Percentiles rank a stretch among this genome's conserved stretches.
Evolutionary conservation across 768 basidiomycete genomes (phyloP).

Genomic region (Boletus subparvulus): DNA sequence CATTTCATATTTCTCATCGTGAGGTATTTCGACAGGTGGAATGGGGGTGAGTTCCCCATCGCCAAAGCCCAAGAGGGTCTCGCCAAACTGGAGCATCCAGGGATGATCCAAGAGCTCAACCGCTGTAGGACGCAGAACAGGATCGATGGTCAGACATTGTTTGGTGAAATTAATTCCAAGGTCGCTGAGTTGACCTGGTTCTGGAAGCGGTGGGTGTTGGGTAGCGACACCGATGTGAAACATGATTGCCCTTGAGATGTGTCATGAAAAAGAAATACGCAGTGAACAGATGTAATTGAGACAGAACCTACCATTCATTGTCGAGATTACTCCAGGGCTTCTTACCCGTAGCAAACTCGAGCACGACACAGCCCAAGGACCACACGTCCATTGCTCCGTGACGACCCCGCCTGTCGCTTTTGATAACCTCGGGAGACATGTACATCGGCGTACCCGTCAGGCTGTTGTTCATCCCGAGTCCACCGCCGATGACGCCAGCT

Average conservation of each 20-base stretch:
- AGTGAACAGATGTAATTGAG: not conserved
- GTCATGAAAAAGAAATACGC: conserved; percentile 3
- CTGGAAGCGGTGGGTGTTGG: conserved; percentile 93
- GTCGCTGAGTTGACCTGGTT: conserved; percentile 83
- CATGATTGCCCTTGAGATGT: conserved; percentile 88
- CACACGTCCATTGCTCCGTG: conserved; percentile 98
- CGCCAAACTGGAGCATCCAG: conserved; percentile 87
- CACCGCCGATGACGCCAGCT: conserved; percentile 35
- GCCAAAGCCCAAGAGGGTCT: conserved; percentile 66
- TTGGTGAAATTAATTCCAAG: conserved; percentile 93
- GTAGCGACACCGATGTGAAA: conserved; percentile 98
- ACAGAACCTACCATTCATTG: conserved; percentile 83
- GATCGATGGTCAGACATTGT: conserved; percentile 86
- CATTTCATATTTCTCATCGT: conserved; percentile 49
- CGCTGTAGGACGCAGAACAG: conserved; percentile 79
- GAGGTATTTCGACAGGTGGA: conserved; percentile 45
- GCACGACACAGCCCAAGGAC: conserved; percentile 96
- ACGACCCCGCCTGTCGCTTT: conserved; percentile 83
- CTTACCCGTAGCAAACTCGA: conserved; percentile 93
- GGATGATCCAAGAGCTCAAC: conserved; percentile 81
- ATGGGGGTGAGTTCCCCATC: conserved; percentile 56
- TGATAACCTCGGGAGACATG: conserved; percentile 98
- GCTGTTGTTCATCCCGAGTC: conserved; percentile 70
- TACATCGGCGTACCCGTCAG: conserved; percentile 99
- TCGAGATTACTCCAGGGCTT: conserved; percentile 99